Percentiles rank a stretch among this genome's conserved stretches.
Conservation (phyloP, 305 asterid genomes). For the Solanum hybrid region DNA sequence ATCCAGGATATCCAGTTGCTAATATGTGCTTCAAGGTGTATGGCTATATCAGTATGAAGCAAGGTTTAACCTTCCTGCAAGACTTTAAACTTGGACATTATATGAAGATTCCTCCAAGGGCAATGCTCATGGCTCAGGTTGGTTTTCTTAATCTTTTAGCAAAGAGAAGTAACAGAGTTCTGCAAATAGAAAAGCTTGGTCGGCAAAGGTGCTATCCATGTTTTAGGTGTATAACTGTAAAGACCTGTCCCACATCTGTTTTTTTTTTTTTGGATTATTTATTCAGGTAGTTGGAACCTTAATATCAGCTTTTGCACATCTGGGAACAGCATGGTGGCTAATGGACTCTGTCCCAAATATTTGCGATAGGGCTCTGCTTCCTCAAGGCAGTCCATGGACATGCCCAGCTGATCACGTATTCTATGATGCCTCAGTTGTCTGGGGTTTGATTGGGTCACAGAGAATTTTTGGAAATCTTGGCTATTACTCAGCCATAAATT, state of each 20-base stretch:
- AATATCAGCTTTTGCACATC: slow-evolving; percentile 62
- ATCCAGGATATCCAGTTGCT: slow-evolving; percentile 97
- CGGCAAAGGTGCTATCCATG: background rate
- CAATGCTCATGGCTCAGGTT: slow-evolving; percentile 99
- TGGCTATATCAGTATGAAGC: slow-evolving; percentile 89
- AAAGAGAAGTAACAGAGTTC: background rate
- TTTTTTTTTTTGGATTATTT: background rate
- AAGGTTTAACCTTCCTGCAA: slow-evolving; percentile 75
- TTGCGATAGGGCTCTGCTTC: slow-evolving; percentile 64
- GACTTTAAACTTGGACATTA: slow-evolving; percentile 96
- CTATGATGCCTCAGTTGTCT: slow-evolving; percentile 81
- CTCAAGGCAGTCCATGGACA: slow-evolving; percentile 88
- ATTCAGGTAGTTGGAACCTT: slow-evolving; percentile 72
- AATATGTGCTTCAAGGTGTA: slow-evolving; percentile 98
- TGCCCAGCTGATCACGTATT: slow-evolving; percentile 91
- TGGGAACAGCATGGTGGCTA: slow-evolving; percentile 98
- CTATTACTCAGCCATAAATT: slow-evolving; percentile 65
- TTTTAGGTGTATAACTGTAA: background rate
- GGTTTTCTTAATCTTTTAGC: background rate
- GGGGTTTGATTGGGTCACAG: slow-evolving; percentile 89
- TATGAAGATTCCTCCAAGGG: slow-evolving; percentile 90
- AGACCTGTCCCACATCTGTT: background rate
- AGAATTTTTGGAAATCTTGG: slow-evolving; percentile 83
- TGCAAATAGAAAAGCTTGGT: background rate
- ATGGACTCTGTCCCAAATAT: slow-evolving; percentile 75